These are phyloP conservation scores for Phaeotremella fagi DNA, from an alignment of 768 basidiomycete genomes.

Conservation along the genomic window DNA sequence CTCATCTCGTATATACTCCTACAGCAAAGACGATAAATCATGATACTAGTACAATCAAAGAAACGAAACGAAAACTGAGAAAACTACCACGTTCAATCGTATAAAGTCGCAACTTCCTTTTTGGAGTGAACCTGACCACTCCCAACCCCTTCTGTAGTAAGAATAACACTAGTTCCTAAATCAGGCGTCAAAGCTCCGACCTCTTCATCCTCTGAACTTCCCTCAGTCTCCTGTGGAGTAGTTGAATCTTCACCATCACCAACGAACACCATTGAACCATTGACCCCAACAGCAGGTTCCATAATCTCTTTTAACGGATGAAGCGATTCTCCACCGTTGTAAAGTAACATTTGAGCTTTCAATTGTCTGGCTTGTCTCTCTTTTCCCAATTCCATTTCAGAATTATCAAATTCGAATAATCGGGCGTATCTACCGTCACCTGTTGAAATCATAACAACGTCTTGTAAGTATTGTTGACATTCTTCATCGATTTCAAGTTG, in stretches of 20 bases:
- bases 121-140: no score
- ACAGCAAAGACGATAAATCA: no score
- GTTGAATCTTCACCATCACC: no score
- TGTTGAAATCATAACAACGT: no score
- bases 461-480: constrained; percentile 18
- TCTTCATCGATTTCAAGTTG: constrained; percentile 19
- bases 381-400: no score
- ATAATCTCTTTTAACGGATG: neutral
- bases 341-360: constrained; percentile 27
- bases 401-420: no score
- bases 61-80: no score
- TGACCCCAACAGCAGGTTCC: neutral
- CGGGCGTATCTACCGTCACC: no score
- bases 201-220: constrained; percentile 14
- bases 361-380: constrained; percentile 9
- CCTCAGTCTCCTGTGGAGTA: constrained; percentile 13
- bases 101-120: no score
- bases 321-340: neutral
- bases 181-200: constrained; percentile 24
- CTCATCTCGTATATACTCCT: no score
- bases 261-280: constrained; percentile 4
- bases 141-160: neutral
- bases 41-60: no score
- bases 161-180: constrained; percentile 10
- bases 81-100: no score